Evolutionary conservation across 2,329 filamentous ascomycete genomes (phyloP).

Genomic region (Ophiocordyceps camponoti-saundersi): DNA sequence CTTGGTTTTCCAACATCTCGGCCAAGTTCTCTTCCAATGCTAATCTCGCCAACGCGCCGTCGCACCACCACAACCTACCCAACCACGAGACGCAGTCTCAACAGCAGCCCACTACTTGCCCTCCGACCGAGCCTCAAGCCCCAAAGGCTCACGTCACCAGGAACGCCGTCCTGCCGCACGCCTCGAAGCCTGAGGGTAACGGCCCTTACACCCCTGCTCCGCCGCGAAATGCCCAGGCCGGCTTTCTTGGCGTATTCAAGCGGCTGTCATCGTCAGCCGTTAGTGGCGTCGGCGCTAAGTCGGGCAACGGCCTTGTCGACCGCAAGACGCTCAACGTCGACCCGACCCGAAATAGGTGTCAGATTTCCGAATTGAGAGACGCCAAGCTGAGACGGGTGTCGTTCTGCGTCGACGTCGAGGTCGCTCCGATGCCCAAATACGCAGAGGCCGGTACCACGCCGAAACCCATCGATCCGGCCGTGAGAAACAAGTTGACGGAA

Average conservation of each 20-base stretch:
- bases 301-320: slow-evolving; percentile 54
- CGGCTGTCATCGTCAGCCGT: slow-evolving; percentile 56
- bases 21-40: slow-evolving; percentile 62
- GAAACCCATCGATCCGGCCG: slow-evolving; percentile 26
- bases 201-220: slow-evolving; percentile 59
- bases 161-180: slow-evolving; percentile 43
- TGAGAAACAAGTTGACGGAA: slow-evolving; percentile 48
- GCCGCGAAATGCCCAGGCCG: slow-evolving; percentile 49
- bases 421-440: slow-evolving; percentile 74
- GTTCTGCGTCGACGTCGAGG: slow-evolving; percentile 95
- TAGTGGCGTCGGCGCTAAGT: slow-evolving; percentile 11
- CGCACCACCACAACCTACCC: slow-evolving; percentile 2
- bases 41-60: slow-evolving; percentile 10
- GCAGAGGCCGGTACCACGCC: slow-evolving; percentile 35
- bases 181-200: slow-evolving; percentile 36
- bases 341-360: slow-evolving; percentile 58
- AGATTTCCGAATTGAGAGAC: slow-evolving; percentile 61
- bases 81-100: slow-evolving; percentile 2
- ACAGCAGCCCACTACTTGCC: slow-evolving; percentile 7
- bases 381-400: slow-evolving; percentile 74
- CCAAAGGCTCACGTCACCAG: slow-evolving; percentile 33
- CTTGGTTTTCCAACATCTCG: slow-evolving; percentile 87
- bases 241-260: slow-evolving; percentile 68
- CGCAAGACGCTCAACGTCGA: slow-evolving; percentile 76
- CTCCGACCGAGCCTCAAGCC: slow-evolving; percentile 22